Conservation (phyloP, 2,329 filamentous ascomycete genomes). For the Fusarium sp. region DNA sequence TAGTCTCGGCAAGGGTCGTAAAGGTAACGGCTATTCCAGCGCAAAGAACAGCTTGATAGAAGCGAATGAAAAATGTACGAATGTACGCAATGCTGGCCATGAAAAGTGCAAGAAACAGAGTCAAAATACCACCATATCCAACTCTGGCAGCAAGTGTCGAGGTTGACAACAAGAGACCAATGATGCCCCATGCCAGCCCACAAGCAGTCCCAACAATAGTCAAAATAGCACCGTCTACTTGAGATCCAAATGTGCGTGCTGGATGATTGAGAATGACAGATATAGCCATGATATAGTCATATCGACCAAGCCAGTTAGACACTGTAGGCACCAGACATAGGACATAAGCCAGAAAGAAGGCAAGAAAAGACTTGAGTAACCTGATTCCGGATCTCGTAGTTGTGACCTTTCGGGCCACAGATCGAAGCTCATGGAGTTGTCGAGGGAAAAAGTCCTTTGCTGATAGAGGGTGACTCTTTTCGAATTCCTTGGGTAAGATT, state of each 20-base stretch:
- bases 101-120: slow-evolving; percentile 65
- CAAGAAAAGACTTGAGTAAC: slow-evolving; percentile 65
- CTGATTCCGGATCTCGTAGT: slow-evolving; percentile 65
- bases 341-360: slow-evolving; percentile 68
- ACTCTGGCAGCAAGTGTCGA: slow-evolving; percentile 58
- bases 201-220: slow-evolving; percentile 66
- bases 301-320: slow-evolving; percentile 64
- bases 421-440: slow-evolving; percentile 59
- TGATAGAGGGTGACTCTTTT: slow-evolving; percentile 61
- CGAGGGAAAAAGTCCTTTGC: slow-evolving; percentile 59
- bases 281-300: slow-evolving; percentile 67
- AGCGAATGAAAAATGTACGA: slow-evolving; percentile 66
- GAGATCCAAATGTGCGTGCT: slow-evolving; percentile 66
- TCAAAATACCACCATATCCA: slow-evolving; percentile 68
- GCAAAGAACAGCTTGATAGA: slow-evolving; percentile 67
- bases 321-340: slow-evolving; percentile 65
- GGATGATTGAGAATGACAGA: slow-evolving; percentile 71
- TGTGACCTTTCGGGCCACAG: slow-evolving; percentile 54
- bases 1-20: slow-evolving; percentile 64
- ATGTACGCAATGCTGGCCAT: slow-evolving; percentile 64
- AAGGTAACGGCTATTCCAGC: slow-evolving; percentile 68
- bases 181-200: slow-evolving; percentile 67
- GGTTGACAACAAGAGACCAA: slow-evolving; percentile 67
- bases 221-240: slow-evolving; percentile 66
- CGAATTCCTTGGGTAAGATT: slow-evolving; percentile 61